A percentile compares a stretch with the other conserved stretches of the same genome.
phyloP scores from a whole-genome alignment of 495 filamentous ascomycete genomes.

The Xylona heveae region DNA sequence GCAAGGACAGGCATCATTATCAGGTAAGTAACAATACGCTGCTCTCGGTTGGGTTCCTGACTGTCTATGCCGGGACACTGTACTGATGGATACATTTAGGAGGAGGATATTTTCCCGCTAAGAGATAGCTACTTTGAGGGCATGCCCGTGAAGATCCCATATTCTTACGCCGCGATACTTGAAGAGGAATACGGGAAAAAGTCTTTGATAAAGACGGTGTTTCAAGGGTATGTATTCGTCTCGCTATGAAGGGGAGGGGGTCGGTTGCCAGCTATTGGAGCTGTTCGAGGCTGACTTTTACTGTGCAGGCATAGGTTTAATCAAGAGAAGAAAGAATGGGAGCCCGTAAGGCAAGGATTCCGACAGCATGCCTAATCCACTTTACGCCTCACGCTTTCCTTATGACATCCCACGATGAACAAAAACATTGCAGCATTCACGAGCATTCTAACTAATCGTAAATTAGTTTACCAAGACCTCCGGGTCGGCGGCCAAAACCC shows the following conservation, averaged over 20 bases:
- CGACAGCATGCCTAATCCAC: too few species aligned
- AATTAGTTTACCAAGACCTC: too few species aligned
- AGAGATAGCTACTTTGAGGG: conserved; percentile 61
- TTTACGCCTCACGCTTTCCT: too few species aligned
- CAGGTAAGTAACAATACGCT: conserved; percentile 12
- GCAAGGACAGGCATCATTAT: conserved; percentile 36
- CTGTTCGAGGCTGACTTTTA: background rate
- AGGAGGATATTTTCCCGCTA: conserved; percentile 56
- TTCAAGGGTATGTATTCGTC: conserved; percentile 33
- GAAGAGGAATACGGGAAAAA: conserved; percentile 51
- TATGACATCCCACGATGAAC: too few species aligned
- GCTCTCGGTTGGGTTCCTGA: background rate
- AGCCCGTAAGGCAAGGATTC: too few species aligned
- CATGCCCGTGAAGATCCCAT: conserved; percentile 53
- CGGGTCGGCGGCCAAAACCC: too few species aligned
- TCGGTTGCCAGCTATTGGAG: background rate
- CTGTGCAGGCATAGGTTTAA: too few species aligned
- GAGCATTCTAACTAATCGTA: too few species aligned
- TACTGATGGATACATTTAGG: conserved; percentile 12
- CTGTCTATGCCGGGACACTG: background rate
- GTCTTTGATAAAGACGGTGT: conserved; percentile 40
- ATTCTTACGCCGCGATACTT: conserved; percentile 48
- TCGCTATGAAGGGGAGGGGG: background rate
- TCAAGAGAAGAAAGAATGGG: too few species aligned
- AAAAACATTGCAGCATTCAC: too few species aligned